Percentiles rank a stretch among this genome's conserved stretches.
Evolutionary conservation across 257 asterid species (phyloP).

Genomic region (Misopates orontium): DNA sequence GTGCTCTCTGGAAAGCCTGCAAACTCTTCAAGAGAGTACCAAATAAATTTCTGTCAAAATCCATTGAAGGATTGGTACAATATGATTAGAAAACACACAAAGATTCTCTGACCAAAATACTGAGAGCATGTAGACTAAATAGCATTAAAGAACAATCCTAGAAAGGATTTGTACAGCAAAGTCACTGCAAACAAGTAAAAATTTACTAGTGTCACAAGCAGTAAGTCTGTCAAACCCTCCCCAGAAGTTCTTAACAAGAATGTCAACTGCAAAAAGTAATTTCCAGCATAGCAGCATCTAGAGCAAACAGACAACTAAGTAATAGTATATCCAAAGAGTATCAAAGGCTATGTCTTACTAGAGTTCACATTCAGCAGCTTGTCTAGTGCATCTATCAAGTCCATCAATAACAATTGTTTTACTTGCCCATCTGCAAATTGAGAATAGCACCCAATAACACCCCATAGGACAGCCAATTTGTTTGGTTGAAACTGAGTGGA

Average conservation of each 20-base stretch:
- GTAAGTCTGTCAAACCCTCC: not conserved
- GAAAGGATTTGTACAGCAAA: not conserved
- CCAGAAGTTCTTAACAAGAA: conserved; percentile 8
- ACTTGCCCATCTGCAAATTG: conserved; percentile 44
- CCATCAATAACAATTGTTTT: conserved; percentile 51
- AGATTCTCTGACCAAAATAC: not conserved
- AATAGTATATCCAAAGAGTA: conserved; percentile 16
- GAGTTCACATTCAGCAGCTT: conserved; percentile 53
- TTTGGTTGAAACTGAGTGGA: conserved; percentile 43
- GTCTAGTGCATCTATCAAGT: conserved; percentile 66
- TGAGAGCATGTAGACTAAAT: conserved; percentile 5
- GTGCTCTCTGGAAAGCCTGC: conserved; percentile 44
- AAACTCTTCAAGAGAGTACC: conserved; percentile 31
- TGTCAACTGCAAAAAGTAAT: conserved; percentile 7
- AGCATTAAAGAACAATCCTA: not conserved
- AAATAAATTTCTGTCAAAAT: conserved; percentile 16
- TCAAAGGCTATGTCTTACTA: conserved; percentile 48
- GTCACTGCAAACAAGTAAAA: not conserved
- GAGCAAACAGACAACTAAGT: conserved; percentile 8
- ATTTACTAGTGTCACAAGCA: conserved; percentile 9
- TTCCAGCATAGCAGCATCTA: conserved; percentile 11
- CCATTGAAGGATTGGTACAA: conserved; percentile 18
- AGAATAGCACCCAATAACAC: conserved; percentile 68
- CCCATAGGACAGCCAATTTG: conserved; percentile 76
- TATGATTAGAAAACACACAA: conserved; percentile 7